Evolutionary conservation across 345 rosid species (phyloP).

Genomic region (Salix suchowensis): DNA sequence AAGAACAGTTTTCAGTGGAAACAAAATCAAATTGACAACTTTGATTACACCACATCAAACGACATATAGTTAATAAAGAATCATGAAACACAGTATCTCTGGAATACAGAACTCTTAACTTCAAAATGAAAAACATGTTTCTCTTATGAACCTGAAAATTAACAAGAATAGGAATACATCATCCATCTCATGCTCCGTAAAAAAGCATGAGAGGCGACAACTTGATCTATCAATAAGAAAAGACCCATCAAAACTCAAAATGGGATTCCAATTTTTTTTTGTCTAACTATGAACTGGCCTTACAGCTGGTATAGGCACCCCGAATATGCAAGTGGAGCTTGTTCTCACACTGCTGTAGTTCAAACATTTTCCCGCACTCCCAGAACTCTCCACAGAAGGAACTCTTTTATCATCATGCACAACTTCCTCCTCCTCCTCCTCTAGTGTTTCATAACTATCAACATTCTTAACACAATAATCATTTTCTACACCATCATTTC

Average conservation of each 20-base stretch:
- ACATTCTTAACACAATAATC: neutral
- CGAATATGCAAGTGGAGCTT: constrained; percentile 27
- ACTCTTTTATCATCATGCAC: neutral
- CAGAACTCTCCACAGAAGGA: neutral
- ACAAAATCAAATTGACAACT: too few species aligned
- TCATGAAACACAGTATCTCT: neutral
- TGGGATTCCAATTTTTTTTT: neutral
- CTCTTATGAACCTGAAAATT: neutral
- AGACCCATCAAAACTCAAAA: neutral
- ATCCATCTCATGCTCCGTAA: neutral
- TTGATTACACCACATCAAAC: too few species aligned
- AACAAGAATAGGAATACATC: neutral
- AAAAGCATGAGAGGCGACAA: neutral
- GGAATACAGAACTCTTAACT: neutral
- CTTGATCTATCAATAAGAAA: neutral
- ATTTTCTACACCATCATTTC: neutral
- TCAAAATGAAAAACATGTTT: neutral
- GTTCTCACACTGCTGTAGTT: constrained; percentile 17
- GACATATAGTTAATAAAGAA: neutral
- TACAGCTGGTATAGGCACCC: constrained; percentile 31
- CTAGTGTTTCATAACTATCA: neutral
- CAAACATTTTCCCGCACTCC: constrained; percentile 21
- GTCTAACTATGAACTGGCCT: constrained; percentile 38
- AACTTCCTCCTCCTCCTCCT: neutral
- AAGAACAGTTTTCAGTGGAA: too few species aligned